Evolutionary conservation across 1,284 basidiomycete genomes (phyloP).

Genomic region (Malassezia sp.): DNA sequence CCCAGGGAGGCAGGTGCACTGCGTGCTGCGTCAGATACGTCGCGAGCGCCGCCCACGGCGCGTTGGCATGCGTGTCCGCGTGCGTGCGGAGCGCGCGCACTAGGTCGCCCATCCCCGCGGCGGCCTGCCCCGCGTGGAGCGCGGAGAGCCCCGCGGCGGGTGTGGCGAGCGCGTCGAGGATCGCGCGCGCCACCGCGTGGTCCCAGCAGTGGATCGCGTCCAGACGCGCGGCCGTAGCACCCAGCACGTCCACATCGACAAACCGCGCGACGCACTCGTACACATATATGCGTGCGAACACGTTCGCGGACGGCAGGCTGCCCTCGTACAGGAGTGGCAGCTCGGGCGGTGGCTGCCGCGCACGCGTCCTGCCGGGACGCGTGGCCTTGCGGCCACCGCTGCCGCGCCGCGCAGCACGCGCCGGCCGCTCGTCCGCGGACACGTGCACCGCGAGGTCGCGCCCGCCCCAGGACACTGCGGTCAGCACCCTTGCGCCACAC

Average conservation of each 20-base stretch:
- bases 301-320: slow-evolving; percentile 7
- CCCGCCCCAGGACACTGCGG: slow-evolving; percentile 7
- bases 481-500: not conserved
- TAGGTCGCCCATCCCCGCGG: not conserved
- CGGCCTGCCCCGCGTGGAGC: slow-evolving; percentile 1
- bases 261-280: slow-evolving; percentile 11
- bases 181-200: not conserved
- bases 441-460: not conserved
- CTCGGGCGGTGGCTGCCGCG: slow-evolving; percentile 2
- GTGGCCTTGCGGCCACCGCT: too few species aligned
- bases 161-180: slow-evolving; percentile 5
- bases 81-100: slow-evolving; percentile 9
- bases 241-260: slow-evolving; percentile 2
- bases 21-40: not conserved
- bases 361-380: not conserved
- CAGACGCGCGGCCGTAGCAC: not conserved
- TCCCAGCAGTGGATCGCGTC: slow-evolving; percentile 14
- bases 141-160: slow-evolving; percentile 6
- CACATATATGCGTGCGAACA: slow-evolving; percentile 12
- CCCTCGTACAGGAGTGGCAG: slow-evolving; percentile 7
- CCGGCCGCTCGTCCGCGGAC: not conserved
- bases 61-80: not conserved
- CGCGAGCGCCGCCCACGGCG: slow-evolving; percentile 7
- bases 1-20: not conserved
- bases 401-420: not conserved